Evolutionary conservation across 2,329 filamentous ascomycete species (phyloP), one percentile per base, ranked within the genome.

Genomic region (Trichoderma atrobrunneum): DNA sequence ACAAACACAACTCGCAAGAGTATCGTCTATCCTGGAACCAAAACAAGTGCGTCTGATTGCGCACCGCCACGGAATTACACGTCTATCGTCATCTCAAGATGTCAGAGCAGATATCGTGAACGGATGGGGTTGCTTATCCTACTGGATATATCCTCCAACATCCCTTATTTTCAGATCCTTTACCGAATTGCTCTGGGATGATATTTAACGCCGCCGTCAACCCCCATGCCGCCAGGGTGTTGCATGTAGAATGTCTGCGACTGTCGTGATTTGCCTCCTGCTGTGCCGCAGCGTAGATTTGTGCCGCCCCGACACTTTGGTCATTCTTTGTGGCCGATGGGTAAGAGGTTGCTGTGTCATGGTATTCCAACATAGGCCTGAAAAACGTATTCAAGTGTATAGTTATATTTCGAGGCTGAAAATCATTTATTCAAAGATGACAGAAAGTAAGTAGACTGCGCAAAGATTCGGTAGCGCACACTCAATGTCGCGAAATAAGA

Each of bases 101-200:
- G 39, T 66, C 62, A 71, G 61, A 39, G 62, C 36, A 36, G 21
- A 7, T 24, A 30, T 24, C 21, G 64, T 12, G 21, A 56, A 70
- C 8, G n/a, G 10, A 30, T 12, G 14, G 32, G 24, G n/a, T 51
- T 54, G 26, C 16, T 34, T 48, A 10, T 60, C 69, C 32, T 60
- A 71, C 69, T 39, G 61, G 69, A 66, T 59, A 71, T 48, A 11
- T 60, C 51, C 18, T 66, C 69, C 61, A 71, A 43, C 69, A 65
- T 34, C 36, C 54, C 5, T 39, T 56, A 32, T 21, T 59, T 14
- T 57, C 24, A 8, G 61, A 34, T 7, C 26, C 54, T 18, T 28
- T 60, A 12, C 21, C 57, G 54, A 71, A 60, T 3, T 66, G 69
- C 51, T 30, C 51, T 51, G 61, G 61, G 28, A 71, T 60, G 39